Evolutionary conservation across 2,329 filamentous ascomycete genomes (phyloP).

Genomic region (Hymenoscyphus albidus): DNA sequence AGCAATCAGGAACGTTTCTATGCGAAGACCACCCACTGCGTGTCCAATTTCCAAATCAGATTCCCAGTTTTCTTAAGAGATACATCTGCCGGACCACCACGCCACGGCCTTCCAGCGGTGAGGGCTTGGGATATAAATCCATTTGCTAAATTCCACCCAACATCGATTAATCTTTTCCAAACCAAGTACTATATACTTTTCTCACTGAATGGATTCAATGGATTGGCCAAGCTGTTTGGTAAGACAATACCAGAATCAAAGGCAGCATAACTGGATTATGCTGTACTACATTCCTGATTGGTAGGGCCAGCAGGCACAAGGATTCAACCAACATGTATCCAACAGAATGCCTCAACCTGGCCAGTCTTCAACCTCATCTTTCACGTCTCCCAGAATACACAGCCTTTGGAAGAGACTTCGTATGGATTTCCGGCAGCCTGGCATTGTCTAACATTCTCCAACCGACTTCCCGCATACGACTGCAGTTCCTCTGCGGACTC

Average conservation of each 20-base stretch:
- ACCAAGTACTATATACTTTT: no score
- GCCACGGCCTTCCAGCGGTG: no score
- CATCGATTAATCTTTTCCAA: no score
- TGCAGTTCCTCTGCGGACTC: neutral
- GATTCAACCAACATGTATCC: neutral
- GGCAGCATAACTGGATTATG: neutral
- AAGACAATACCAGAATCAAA: neutral
- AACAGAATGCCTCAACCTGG: neutral
- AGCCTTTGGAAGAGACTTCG: neutral
- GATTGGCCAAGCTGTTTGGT: neutral
- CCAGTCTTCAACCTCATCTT: neutral
- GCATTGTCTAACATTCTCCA: neutral
- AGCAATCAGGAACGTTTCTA: no score
- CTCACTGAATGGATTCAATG: no score
- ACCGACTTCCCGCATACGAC: neutral
- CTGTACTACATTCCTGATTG: conserved; percentile 2
- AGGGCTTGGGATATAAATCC: no score
- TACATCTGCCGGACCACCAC: no score
- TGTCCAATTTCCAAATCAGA: no score
- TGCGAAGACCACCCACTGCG: no score
- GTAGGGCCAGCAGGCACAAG: neutral
- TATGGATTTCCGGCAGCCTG: neutral
- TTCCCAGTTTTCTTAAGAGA: no score
- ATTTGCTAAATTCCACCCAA: no score
- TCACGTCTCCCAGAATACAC: neutral